Evolutionary conservation across 805 yeast species (phyloP).

Genomic region (Candida nemodendra): DNA sequence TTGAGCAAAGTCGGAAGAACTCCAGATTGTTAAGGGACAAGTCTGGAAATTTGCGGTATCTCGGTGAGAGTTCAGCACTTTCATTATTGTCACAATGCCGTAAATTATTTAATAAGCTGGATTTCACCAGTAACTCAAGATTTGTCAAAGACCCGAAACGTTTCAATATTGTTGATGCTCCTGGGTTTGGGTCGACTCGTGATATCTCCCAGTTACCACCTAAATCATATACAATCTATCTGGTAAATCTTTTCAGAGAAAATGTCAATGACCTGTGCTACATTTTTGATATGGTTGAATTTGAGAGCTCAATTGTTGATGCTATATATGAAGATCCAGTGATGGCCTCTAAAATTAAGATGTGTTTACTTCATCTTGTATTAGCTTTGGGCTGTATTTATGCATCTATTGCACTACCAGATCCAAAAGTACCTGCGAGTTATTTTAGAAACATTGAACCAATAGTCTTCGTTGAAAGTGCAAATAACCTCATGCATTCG

Average conservation of each 20-base stretch:
- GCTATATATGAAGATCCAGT: conserved; percentile 34
- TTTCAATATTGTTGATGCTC: conserved; percentile 37
- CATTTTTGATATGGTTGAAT: conserved; percentile 36
- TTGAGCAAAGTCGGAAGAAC: conserved; percentile 20
- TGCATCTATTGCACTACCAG: conserved; percentile 21
- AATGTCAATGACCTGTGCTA: conserved; percentile 42
- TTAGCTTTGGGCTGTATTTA: conserved; percentile 42
- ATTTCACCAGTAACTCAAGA: conserved; percentile 22
- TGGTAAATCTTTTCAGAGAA: conserved; percentile 34
- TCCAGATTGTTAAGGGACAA: conserved; percentile 36
- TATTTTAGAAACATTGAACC: conserved; percentile 26
- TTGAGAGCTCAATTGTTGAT: conserved; percentile 30
- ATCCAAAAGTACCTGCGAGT: conserved; percentile 5
- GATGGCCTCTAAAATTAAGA: conserved; percentile 25
- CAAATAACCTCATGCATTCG: conserved; percentile 28
- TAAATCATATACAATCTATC: conserved; percentile 28
- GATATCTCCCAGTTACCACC: conserved; percentile 32
- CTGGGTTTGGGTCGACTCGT: conserved; percentile 24
- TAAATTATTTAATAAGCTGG: conserved; percentile 33
- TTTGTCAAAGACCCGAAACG: conserved; percentile 40
- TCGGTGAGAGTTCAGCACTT: conserved; percentile 43
- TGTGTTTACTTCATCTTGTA: conserved; percentile 38
- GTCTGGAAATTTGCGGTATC: conserved; percentile 36
- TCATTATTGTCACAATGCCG: conserved; percentile 41
- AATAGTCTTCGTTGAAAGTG: conserved; percentile 36